These are phyloP conservation scores for Penicillium steckii DNA, from an alignment of 495 filamentous ascomycete genomes.

Conservation along the genomic window DNA sequence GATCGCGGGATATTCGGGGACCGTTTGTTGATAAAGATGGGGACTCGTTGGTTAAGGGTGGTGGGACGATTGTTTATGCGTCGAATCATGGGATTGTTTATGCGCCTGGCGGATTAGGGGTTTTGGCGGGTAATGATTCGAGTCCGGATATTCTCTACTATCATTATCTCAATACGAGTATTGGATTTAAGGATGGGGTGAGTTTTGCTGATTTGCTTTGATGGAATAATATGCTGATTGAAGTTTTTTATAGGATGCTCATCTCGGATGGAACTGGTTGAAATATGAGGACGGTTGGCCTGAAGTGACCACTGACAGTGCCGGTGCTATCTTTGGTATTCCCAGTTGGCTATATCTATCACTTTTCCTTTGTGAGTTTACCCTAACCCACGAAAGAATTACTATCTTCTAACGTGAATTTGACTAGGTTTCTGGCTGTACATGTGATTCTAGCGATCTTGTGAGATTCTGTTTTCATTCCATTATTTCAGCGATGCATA, in stretches of 20 bases:
- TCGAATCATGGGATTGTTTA: conserved; percentile 46
- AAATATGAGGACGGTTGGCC: conserved; percentile 47
- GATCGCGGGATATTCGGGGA: conserved; percentile 33
- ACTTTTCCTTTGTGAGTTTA: conserved; percentile 10
- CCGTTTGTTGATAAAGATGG: conserved; percentile 44
- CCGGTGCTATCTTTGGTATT: not conserved
- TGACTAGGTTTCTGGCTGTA: conserved; percentile 21
- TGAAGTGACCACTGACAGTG: conserved; percentile 14
- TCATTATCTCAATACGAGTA: conserved; percentile 47
- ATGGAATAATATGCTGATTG: not conserved
- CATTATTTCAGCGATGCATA: not conserved
- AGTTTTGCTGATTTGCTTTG: conserved; percentile 12
- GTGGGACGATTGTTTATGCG: conserved; percentile 44
- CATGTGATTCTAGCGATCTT: conserved; percentile 12
- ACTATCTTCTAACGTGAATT: not conserved
- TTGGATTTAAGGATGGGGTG: conserved; percentile 38
- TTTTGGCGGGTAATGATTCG: conserved; percentile 30
- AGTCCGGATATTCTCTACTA: conserved; percentile 46
- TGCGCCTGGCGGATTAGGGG: conserved; percentile 46
- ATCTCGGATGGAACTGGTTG: conserved; percentile 44
- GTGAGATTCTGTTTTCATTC: not conserved
- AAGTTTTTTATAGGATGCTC: conserved; percentile 33
- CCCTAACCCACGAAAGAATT: not conserved
- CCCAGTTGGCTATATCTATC: conserved; percentile 10
- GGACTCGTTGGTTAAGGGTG: conserved; percentile 30